Evolutionary conservation across 352 stramenopile genomes (phyloP), one percentile per base, ranked within the genome.

Genomic region (Globisporangium emineosum): DNA sequence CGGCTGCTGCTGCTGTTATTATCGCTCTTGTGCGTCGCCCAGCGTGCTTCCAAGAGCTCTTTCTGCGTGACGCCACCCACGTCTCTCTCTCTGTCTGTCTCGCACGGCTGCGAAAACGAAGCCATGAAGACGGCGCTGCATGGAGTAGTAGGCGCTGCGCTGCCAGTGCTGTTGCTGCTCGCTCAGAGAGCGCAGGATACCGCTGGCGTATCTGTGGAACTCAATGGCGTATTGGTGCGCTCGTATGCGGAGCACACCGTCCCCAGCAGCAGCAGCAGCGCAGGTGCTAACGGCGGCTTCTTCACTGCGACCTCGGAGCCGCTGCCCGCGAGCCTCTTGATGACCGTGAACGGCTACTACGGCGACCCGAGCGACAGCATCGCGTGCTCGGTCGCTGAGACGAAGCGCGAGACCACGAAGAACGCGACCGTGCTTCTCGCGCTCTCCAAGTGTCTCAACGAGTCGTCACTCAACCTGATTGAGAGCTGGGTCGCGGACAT

Each of bases 371-470:
- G 21, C 21, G 40, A 59, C 27, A 29, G 21, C 37, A 65, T 66
- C 52, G 6, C 53, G n/a, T 69, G 64, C 57, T 37, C 37, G 1
- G 40, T 53, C 10, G 12, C 9, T 13, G 63, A 68, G 10, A 51
- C 63, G 5, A 65, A 59, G 21, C 43, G 37, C 35, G 27, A 81
- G 17, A 40, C 62, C 13, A 42, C 52, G 13, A 67, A 58, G 5
- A 49, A 68, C 42, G 73, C 73, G 0, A 72, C 69, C 2, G 77
- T 88, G 23, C 60, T 89, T 15, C 64, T 89, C n/a, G 76, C 69
- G n/a, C 77, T 91, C 66, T 88, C 79, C 55, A 85, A 88, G 61
- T 89, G 82, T 35, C 56, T 89, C 19, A 76, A 77, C 61, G 59
- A 82, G 29, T 62, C 63, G 45, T 55, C 71, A n/a, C 43, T 91